Evolutionary conservation across 1,284 basidiomycete species (phyloP).

Genomic region (Cerioporus squamosus): DNA sequence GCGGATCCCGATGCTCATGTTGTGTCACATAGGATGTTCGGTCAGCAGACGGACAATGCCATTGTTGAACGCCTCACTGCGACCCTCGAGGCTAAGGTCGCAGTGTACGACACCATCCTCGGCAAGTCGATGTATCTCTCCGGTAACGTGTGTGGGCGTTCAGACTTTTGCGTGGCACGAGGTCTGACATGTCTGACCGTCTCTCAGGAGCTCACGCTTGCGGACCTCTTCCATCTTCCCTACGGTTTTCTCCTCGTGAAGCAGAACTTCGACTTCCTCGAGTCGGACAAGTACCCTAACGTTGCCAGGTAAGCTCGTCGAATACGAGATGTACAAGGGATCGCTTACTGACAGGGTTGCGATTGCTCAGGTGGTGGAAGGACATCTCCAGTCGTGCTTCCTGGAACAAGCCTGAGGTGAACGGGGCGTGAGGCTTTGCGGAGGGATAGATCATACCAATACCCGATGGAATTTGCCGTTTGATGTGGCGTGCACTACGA

Average conservation of each 20-base stretch:
- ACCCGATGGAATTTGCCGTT: too few relatives aligned
- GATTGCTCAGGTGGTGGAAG: slow-evolving; percentile 37
- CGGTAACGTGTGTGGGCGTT: slow-evolving; percentile 43
- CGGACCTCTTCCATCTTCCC: slow-evolving; percentile 58
- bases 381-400: slow-evolving; percentile 38
- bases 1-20: background rate
- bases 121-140: slow-evolving; percentile 50
- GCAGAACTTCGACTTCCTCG: slow-evolving; percentile 27
- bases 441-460: too few relatives aligned
- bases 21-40: slow-evolving; percentile 2
- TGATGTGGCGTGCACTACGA: too few relatives aligned
- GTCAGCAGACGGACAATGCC: slow-evolving; percentile 18
- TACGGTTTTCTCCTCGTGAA: slow-evolving; percentile 39
- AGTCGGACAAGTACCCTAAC: slow-evolving; percentile 33
- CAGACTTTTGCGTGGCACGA: too few relatives aligned
- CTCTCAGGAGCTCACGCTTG: slow-evolving; percentile 47
- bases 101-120: slow-evolving; percentile 51
- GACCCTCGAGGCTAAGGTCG: slow-evolving; percentile 41
- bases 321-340: background rate
- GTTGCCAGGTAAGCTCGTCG: slow-evolving; percentile 28
- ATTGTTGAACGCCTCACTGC: slow-evolving; percentile 14
- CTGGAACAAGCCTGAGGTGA: slow-evolving; percentile 42
- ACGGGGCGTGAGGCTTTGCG: background rate
- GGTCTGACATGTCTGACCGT: background rate
- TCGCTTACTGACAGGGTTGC: background rate